Evolutionary conservation across 805 yeast species (phyloP), one percentile per base, ranked within the genome.

Genomic region (Saccharomycopsis selenospora): DNA sequence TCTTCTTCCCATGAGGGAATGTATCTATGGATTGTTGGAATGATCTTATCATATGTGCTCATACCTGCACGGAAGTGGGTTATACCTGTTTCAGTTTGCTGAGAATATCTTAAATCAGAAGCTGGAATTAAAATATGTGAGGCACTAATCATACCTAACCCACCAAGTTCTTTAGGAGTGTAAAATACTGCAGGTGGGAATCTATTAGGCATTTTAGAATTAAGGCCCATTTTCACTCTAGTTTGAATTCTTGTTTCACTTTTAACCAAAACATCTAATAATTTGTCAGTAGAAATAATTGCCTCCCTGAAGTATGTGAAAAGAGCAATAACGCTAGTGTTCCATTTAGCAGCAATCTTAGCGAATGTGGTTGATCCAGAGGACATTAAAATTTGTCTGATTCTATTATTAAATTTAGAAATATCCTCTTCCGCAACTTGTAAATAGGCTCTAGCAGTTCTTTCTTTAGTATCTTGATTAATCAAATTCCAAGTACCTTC

Each of bases 161-260:
- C 99, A 45, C 99, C 99, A 2, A 93, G 68, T 62, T 93, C 99
- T 57, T 90, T 91, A 0, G 99, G 99, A 0, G 99, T 89, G 62
- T 93, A 93, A 59, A 93, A 93, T 0, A 93, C 99, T 2, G 97
- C 97, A 0, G 99, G 99, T 2, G 99, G 99, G 67, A 93, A 93
- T 48, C 99, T 73, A 0, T 96, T 82, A 0, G 99, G 99, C 99
- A 93, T 93, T 65, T 93, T 93, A 11, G 98, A 91, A 59, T 93
- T 93, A 52, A 93, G 72, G 0, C 99, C 99, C 68, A 91, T 76
- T 61, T 93, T 93, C 17, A 93, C 96, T 55, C 95, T 74, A 47
- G 90, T 93, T 66, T 93, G 99, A 41, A 93, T 83, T 59, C 85
- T 82, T 0, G 96, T 90, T 60, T 93, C 99, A 56, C 95, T 79